These are phyloP conservation scores for Quercus rubra DNA, from an alignment of 306 rosid species.

Conservation along the genomic window DNA sequence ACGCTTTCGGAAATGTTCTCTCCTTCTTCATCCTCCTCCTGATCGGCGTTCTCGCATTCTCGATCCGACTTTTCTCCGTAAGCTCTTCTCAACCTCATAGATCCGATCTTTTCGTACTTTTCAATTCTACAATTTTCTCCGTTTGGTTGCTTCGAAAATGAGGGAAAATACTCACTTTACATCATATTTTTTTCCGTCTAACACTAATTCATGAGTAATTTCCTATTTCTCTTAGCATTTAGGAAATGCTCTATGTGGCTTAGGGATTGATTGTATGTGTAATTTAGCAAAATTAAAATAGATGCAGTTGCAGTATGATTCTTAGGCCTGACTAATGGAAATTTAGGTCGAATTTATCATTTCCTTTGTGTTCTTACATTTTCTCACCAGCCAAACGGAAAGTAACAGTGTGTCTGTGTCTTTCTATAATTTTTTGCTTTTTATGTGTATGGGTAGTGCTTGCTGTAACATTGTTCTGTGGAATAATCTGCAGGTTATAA, in stretches of 20 bases:
- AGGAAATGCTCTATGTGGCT: background rate
- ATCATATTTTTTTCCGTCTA: too few species aligned
- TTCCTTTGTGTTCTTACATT: background rate
- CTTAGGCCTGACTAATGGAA: background rate
- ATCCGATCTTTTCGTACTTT: conserved; percentile 28
- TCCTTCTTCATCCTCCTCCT: conserved; percentile 81
- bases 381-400: background rate
- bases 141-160: conserved; percentile 13
- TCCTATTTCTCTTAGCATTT: background rate
- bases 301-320: background rate
- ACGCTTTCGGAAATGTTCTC: conserved; percentile 84
- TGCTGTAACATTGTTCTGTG: conserved; percentile 10
- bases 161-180: background rate
- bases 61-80: conserved; percentile 99
- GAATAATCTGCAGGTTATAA: conserved; percentile 72
- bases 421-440: background rate
- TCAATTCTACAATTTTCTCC: background rate
- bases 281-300: background rate
- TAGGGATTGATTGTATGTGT: background rate
- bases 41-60: conserved; percentile 97
- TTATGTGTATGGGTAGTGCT: background rate
- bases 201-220: too few species aligned
- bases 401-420: background rate
- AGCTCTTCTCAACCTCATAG: conserved; percentile 43
- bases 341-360: background rate